phyloP scores from a whole-genome alignment of 768 basidiomycete species.

The Trametes cinnabarina region DNA sequence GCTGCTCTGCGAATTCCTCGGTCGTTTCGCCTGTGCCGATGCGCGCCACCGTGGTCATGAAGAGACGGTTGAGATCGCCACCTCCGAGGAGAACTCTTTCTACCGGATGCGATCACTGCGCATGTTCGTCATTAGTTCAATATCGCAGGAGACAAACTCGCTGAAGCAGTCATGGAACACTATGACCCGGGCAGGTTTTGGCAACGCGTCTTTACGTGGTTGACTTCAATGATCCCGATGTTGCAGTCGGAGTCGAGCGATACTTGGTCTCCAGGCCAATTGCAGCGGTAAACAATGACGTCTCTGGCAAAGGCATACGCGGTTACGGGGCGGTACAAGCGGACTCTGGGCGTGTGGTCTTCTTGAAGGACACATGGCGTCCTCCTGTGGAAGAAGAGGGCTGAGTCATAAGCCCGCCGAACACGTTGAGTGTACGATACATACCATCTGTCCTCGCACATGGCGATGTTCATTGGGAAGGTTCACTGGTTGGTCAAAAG shows the following conservation, averaged over 20 bases:
- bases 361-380: background rate
- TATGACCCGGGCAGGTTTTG: slow-evolving; percentile 2
- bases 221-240: background rate
- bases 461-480: background rate
- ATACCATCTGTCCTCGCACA: background rate
- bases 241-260: background rate
- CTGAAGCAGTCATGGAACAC: background rate
- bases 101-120: background rate
- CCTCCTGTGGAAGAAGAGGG: background rate
- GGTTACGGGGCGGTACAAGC: slow-evolving; percentile 15
- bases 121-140: background rate
- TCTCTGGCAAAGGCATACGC: slow-evolving; percentile 5
- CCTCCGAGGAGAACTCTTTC: background rate
- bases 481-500: background rate
- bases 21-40: slow-evolving; percentile 24
- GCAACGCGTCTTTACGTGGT: background rate
- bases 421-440: background rate
- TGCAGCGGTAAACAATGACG: too few species aligned
- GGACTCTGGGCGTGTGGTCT: background rate
- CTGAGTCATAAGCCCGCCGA: background rate
- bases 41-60: slow-evolving; percentile 28
- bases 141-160: background rate
- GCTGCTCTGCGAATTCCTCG: slow-evolving; percentile 31
- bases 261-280: slow-evolving; percentile 7
- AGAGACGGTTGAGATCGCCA: background rate